Conservation (phyloP, 1,284 basidiomycete genomes). For the Heterobasidion parviporum region DNA sequence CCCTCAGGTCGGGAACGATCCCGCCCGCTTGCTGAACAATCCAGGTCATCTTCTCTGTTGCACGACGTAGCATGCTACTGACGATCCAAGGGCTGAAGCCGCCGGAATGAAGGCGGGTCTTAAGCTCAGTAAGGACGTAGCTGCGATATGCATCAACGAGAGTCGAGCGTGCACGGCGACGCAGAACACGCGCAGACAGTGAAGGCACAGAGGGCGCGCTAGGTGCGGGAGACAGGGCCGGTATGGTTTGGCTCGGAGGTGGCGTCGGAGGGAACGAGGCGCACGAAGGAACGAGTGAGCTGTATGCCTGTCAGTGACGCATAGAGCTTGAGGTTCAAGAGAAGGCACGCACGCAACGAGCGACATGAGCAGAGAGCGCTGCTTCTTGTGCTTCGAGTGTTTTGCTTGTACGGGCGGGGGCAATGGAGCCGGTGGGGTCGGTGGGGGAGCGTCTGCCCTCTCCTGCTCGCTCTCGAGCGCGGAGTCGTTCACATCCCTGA, state of each 20-base stretch:
- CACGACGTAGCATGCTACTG: slow-evolving; percentile 43
- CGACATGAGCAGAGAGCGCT: slow-evolving; percentile 58
- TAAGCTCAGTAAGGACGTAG: slow-evolving; percentile 47
- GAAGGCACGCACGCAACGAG: slow-evolving; percentile 42
- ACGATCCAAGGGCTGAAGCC: slow-evolving; percentile 47
- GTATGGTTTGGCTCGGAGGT: slow-evolving; percentile 7
- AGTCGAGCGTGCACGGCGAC: slow-evolving; percentile 62
- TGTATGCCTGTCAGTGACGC: slow-evolving; percentile 5
- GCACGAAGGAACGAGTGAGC: slow-evolving; percentile 15
- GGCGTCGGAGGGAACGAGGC: slow-evolving; percentile 18
- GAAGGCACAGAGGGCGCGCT: slow-evolving; percentile 15
- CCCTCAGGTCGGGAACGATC: slow-evolving; percentile 15
- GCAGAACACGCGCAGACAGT: slow-evolving; percentile 23
- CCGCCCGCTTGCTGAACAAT: slow-evolving; percentile 34
- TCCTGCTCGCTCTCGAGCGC: slow-evolving; percentile 28
- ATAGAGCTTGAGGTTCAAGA: neutral
- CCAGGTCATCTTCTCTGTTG: slow-evolving; percentile 36
- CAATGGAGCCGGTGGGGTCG: slow-evolving; percentile 5
- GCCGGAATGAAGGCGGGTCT: slow-evolving; percentile 22
- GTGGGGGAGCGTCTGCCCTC: slow-evolving; percentile 13
- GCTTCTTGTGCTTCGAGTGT: slow-evolving; percentile 42
- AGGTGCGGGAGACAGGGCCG: slow-evolving; percentile 10
- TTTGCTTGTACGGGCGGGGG: slow-evolving; percentile 10
- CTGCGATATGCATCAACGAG: slow-evolving; percentile 71
- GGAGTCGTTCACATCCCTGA: slow-evolving; percentile 43